Conservation (phyloP, 2,329 filamentous ascomycete genomes). For the Nemania diffusa region DNA sequence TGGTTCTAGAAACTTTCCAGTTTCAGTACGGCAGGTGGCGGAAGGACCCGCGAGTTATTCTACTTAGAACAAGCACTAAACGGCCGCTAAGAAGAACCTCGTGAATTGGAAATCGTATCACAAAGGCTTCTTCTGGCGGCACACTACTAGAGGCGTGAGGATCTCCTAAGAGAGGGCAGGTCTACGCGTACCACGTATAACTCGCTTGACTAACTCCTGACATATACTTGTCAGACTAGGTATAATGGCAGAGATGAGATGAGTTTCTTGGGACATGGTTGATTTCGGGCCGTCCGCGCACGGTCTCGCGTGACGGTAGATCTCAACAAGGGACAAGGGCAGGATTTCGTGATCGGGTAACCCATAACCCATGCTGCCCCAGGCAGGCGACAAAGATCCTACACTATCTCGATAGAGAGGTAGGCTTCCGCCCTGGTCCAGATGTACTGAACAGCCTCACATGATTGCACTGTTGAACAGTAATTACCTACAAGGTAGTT, state of each 20-base stretch:
- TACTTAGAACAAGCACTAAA: background rate
- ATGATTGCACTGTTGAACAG: constrained; percentile 1
- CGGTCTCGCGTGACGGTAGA: constrained; percentile 32
- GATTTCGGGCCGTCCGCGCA: constrained; percentile 29
- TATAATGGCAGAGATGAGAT: constrained; percentile 14
- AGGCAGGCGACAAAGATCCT: constrained; percentile 8
- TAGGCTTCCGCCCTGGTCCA: constrained; percentile 15
- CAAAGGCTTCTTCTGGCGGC: background rate
- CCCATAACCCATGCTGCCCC: constrained; percentile 20
- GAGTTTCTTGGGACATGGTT: constrained; percentile 20
- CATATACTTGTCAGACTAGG: constrained; percentile 27
- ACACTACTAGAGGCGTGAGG: constrained; percentile 9
- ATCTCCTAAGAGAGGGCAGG: background rate
- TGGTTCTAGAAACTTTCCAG: constrained; percentile 31
- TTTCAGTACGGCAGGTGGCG: background rate
- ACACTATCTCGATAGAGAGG: background rate
- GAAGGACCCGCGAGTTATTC: constrained; percentile 10
- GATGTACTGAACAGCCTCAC: constrained; percentile 19
- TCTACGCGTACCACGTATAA: constrained; percentile 10
- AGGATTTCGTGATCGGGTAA: constrained; percentile 9
- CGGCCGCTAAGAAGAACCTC: background rate
- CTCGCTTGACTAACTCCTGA: constrained; percentile 14
- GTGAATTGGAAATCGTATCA: background rate
- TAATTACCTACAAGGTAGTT: background rate
- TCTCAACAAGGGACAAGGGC: constrained; percentile 28